A percentile compares a stretch with the other conserved stretches of the same genome.
Conservation (phyloP, 208 protist genomes). For the Trypanosoma vivax region DNA sequence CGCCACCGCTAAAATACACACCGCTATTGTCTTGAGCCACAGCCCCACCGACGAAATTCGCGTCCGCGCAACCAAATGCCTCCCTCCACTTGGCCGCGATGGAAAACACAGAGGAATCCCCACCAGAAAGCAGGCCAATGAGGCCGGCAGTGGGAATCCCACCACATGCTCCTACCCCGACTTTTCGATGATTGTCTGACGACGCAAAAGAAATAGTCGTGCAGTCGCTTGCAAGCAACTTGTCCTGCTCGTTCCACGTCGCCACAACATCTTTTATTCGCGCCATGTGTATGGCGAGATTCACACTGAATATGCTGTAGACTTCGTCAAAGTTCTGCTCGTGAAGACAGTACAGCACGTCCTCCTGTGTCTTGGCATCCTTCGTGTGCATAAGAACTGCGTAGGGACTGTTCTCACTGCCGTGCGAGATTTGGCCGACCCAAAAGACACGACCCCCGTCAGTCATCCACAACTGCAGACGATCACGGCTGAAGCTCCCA, state of each 20-base stretch:
- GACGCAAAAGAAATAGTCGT: too few relatives aligned
- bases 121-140: not conserved
- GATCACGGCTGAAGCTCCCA: not conserved
- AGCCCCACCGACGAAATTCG: not conserved
- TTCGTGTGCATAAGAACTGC: not conserved
- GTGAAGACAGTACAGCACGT: not conserved
- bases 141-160: not conserved
- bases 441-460: conserved; percentile 2
- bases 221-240: not conserved
- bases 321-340: not conserved
- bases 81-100: not conserved
- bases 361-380: not conserved
- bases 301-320: not conserved
- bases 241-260: not conserved
- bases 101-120: too few relatives aligned
- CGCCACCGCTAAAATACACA: not conserved
- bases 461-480: conserved; percentile 9
- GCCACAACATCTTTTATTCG: not conserved
- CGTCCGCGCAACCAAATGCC: conserved; percentile 1
- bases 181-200: not conserved
- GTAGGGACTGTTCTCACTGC: conserved; percentile 1
- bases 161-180: not conserved
- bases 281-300: not conserved
- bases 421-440: not conserved
- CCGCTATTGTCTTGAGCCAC: not conserved